Evolutionary conservation across 2,329 filamentous ascomycete species (phyloP).

Genomic region (Hortaea werneckii): DNA sequence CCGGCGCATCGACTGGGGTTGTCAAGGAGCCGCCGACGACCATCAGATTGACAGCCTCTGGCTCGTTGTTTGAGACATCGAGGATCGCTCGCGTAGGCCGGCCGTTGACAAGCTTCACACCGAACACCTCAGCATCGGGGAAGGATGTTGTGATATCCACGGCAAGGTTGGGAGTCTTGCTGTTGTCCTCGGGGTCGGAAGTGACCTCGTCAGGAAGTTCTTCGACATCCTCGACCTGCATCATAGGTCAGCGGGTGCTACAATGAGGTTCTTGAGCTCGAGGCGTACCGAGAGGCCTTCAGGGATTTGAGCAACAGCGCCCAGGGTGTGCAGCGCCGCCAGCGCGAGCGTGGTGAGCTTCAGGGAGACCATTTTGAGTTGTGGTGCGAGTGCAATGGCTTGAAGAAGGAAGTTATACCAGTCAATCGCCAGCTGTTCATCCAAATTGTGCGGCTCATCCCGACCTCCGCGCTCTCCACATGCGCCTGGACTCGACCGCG

Average conservation of each 20-base stretch:
- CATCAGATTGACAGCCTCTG: constrained; percentile 60
- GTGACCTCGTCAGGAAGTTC: constrained; percentile 5
- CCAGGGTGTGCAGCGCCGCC: constrained; percentile 58
- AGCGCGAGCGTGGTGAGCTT: constrained; percentile 63
- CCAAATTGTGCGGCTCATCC: background rate
- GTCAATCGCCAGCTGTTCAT: background rate
- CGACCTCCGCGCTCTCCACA: too few species aligned
- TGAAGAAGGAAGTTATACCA: background rate
- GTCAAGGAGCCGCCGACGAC: constrained; percentile 67
- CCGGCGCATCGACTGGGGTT: constrained; percentile 43
- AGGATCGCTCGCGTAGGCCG: constrained; percentile 73
- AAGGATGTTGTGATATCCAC: constrained; percentile 49
- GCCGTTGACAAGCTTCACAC: constrained; percentile 91
- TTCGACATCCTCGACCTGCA: constrained; percentile 12
- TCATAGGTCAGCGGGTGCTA: constrained; percentile 6
- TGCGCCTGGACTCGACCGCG: too few species aligned
- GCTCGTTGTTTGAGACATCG: constrained; percentile 76
- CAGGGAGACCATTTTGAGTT: constrained; percentile 55
- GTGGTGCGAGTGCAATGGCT: constrained; percentile 10
- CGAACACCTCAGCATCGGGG: constrained; percentile 69
- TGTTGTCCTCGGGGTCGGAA: constrained; percentile 12
- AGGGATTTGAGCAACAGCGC: constrained; percentile 48
- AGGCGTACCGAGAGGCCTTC: constrained; percentile 15
- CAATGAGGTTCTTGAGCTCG: constrained; percentile 11
- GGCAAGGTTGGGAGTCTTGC: constrained; percentile 49